These are phyloP conservation scores for Mortierella sp. DNA, from an alignment of 371 early-diverging fungal genomes.

Conservation along the genomic window DNA sequence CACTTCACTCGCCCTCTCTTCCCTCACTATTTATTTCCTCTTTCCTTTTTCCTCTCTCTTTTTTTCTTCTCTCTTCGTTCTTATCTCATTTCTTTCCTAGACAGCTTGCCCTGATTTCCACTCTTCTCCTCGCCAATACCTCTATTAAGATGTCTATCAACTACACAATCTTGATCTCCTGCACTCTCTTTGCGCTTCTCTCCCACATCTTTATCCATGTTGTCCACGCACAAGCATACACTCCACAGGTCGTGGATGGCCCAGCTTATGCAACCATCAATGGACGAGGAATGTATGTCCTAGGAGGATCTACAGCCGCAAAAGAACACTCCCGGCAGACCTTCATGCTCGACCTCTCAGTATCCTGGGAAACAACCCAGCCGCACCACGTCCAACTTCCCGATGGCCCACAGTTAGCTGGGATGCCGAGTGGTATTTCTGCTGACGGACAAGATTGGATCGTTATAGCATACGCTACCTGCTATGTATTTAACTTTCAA, in stretches of 20 bases:
- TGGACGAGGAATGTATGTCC: neutral
- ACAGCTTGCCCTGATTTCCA: no score
- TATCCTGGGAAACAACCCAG: conserved; percentile 8
- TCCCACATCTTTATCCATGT: neutral
- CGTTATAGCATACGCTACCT: neutral
- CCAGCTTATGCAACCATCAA: neutral
- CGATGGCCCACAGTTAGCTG: conserved; percentile 2
- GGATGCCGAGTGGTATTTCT: neutral
- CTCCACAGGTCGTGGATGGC: neutral
- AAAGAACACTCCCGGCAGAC: neutral
- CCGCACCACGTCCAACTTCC: conserved; percentile 1
- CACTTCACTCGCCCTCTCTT: no score
- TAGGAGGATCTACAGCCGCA: neutral
- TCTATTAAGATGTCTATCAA: no score
- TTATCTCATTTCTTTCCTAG: no score
- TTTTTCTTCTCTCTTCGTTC: no score
- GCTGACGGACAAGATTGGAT: conserved; percentile 13
- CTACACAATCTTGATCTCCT: no score
- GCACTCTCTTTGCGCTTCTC: neutral
- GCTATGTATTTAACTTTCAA: conserved; percentile 5
- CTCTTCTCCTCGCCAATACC: neutral
- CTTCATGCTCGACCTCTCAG: conserved; percentile 24
- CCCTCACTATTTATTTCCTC: no score
- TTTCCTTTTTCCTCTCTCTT: no score
- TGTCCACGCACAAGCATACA: neutral